These are phyloP conservation scores for Musa acuminata DNA, from an alignment of 176 grass and related monocot genomes.

Conservation along the genomic window DNA sequence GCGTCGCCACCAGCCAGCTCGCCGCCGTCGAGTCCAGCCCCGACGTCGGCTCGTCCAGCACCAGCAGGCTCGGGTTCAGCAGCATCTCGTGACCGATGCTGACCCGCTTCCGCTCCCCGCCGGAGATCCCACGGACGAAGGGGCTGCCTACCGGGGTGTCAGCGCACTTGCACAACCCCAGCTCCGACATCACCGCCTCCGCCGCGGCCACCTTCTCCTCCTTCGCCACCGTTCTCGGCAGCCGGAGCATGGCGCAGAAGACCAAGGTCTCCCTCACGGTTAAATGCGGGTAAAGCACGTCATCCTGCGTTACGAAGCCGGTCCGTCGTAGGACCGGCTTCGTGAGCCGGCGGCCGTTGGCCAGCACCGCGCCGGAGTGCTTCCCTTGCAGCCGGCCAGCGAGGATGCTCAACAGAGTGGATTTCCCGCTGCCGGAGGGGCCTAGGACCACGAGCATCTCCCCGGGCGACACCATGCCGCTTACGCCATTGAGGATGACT, in stretches of 20 bases:
- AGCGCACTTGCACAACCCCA: constrained; percentile 53
- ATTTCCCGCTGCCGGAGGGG: constrained; percentile 90
- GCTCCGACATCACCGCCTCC: constrained; percentile 85
- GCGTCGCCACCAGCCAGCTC: constrained; percentile 42
- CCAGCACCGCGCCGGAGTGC: constrained; percentile 37
- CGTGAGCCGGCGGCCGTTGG: constrained; percentile 11
- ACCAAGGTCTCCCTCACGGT: constrained; percentile 77
- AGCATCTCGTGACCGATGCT: constrained; percentile 96
- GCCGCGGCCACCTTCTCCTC: constrained; percentile 38
- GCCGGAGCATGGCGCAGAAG: constrained; percentile 79
- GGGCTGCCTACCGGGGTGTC: constrained; percentile 79
- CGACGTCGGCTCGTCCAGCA: constrained; percentile 93
- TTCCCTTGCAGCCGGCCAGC: constrained; percentile 36
- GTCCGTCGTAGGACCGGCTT: constrained; percentile 41
- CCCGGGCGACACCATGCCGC: constrained; percentile 47
- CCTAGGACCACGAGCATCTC: constrained; percentile 70
- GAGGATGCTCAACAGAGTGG: constrained; percentile 73
- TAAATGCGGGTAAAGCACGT: constrained; percentile 90
- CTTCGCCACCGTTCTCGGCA: constrained; percentile 19
- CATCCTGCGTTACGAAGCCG: constrained; percentile 87
- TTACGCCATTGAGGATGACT: constrained; percentile 49
- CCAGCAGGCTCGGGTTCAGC: constrained; percentile 72
- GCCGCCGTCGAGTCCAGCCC: constrained; percentile 85
- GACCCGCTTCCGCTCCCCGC: constrained; percentile 85
- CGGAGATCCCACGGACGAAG: constrained; percentile 73